Evolutionary conservation across 345 rosid species (phyloP), one percentile per base, ranked within the genome.

Genomic region (Populus alba): DNA sequence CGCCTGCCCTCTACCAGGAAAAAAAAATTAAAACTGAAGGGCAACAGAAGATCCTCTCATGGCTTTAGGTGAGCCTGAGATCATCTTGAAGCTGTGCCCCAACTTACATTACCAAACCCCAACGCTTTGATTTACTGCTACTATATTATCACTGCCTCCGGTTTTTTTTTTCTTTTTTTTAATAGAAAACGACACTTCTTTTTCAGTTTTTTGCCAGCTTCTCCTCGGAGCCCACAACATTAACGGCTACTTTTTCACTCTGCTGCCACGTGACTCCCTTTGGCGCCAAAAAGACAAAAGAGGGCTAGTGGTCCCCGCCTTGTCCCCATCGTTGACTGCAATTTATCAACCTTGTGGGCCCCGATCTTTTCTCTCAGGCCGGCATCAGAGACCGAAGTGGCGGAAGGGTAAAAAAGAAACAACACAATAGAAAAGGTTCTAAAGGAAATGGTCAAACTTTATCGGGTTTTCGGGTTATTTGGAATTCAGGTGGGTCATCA

Each of bases 211-310:
- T 4, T 23, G 79, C 80, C 82, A 78, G 87, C 67, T 72, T 80
- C 83, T 71, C 73, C 75, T 75, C 55, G 83, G 85, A 74, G 75
- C 79, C 83, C 82, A 73, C 85, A 29, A 18, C 78, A 61, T 57
- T 74, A 84, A 90, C 90, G 92, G 89, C 89, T 83, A 86, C 62
- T 65, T 79, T 70, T 59, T 55, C 33, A 61, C 59, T 70, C 65
- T 49, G 15, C 51, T 49, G 87, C 85, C 90, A 90, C 91, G 90
- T 86, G 89, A 86, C 70, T 0, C 65, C 37, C 12, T 82, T 81
- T 82, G 89, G 87, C 86, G 90, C 79, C 84, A 81, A 66, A 6
- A 20, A 61, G 22, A 20, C 20, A 31, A 12, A 22, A 18, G 51
- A 1, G 53, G 35, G 65, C 55, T 29, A 18, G 72, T 55, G 86